Base-by-base conservation (phyloP, 192 early-diverging fungal genomes). In the Coemansia sp. region DNA sequence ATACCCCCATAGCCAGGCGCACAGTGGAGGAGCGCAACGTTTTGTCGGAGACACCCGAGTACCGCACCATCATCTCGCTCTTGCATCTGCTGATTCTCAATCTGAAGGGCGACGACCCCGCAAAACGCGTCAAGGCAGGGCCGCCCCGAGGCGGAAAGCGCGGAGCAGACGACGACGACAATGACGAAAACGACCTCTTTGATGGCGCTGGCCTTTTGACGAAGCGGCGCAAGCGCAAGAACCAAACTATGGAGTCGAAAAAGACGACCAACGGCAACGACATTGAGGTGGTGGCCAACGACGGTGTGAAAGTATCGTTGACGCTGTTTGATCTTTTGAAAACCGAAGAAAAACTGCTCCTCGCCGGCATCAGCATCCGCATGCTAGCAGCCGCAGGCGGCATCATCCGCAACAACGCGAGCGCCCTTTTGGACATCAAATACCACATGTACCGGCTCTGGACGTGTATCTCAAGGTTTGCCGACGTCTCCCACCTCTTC, bases 401-500 rank as follows among this genome's bases (percentile, higher is more conserved):
- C 0, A 48, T 75, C 0, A 60, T 81, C 1, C 70, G 79, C 6
- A 76, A 70, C 24, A 54, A 36, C 13, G 37, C n/a, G 13, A 24
- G 44, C n/a, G 37, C 67, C 1, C 19, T 39, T 27, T 33, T 70
- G 21, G 78, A 81, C 24, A 67, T 69, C 13, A 71, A 72, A 60
- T 81, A 81, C 60, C 69, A 81, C 3, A 17, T 81, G 67, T 81
- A 81, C 34, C 59, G 78, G 6, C 64, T 81, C 21, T 81, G 78
- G 78, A 81, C 78, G 4, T 81, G 78, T n/a, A 70, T 81, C 1
- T 64, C 78, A 0, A 48, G 66, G 0, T 48, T 81, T 2, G 24
- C 27, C 0, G 64, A 75, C 24, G 50, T 75, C 0, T 36, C 42
- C 21, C 19, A 62, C 5, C 44, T 75, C 51, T 53, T 75, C 21